phyloP scores from a whole-genome alignment of 495 filamentous ascomycete species.

The Aspergillus sparsus region DNA sequence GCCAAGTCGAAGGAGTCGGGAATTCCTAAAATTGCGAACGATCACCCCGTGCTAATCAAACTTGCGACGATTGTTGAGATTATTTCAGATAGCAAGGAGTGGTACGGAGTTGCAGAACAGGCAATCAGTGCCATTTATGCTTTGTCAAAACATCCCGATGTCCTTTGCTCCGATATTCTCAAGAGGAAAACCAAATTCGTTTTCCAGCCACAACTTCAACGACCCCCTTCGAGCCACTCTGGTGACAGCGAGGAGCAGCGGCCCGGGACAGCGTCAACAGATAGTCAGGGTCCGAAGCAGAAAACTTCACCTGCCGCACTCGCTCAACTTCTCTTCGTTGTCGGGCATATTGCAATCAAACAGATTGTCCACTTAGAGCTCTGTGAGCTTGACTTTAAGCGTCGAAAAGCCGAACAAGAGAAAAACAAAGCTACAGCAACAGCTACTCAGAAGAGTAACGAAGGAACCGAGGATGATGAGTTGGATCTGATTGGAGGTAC shows the following conservation, averaged over 20 bases:
- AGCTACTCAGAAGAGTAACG: slow-evolving; percentile 50
- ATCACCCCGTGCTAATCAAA: slow-evolving; percentile 79
- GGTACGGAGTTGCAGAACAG: slow-evolving; percentile 97
- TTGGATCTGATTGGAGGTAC: slow-evolving; percentile 96
- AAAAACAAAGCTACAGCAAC: slow-evolving; percentile 66
- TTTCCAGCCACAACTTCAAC: slow-evolving; percentile 56
- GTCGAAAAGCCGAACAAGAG: slow-evolving; percentile 91
- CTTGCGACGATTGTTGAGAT: slow-evolving; percentile 85
- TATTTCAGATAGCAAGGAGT: slow-evolving; percentile 86
- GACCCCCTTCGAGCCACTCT: slow-evolving; percentile 33
- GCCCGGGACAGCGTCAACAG: slow-evolving; percentile 39
- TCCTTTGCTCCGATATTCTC: slow-evolving; percentile 88
- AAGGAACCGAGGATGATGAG: slow-evolving; percentile 64
- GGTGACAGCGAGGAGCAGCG: slow-evolving; percentile 51
- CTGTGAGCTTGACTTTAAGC: slow-evolving; percentile 95
- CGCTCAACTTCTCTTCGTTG: slow-evolving; percentile 91
- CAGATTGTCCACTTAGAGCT: slow-evolving; percentile 99
- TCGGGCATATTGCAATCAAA: slow-evolving; percentile 96
- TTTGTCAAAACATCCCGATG: slow-evolving; percentile 92
- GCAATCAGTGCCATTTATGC: slow-evolving; percentile 94
- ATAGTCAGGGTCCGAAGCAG: slow-evolving; percentile 30
- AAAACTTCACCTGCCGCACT: slow-evolving; percentile 65
- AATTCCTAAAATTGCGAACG: slow-evolving; percentile 81
- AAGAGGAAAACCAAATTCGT: slow-evolving; percentile 82
- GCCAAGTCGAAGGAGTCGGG: slow-evolving; percentile 68